Evolutionary conservation across 1,284 basidiomycete species (phyloP).

Genomic region (Phlebopus sp.): DNA sequence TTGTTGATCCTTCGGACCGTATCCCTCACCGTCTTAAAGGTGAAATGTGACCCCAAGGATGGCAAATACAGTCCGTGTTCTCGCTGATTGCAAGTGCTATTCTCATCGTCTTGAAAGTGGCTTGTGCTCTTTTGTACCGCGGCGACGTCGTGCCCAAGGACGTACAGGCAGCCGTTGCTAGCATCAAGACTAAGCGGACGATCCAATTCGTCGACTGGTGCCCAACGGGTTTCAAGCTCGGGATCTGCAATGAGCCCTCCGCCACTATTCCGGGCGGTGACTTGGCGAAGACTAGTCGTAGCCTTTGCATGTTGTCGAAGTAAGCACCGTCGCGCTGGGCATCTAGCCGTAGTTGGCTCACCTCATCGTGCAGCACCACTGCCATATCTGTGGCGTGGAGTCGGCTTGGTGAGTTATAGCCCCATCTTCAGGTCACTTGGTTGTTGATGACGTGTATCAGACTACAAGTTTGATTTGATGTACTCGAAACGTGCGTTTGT

Average conservation of each 20-base stretch:
- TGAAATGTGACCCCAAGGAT: constrained; percentile 92
- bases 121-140: constrained; percentile 87
- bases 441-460: constrained; percentile 36
- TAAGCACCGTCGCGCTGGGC: constrained; percentile 28
- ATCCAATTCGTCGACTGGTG: constrained; percentile 99
- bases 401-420: constrained; percentile 62
- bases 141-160: constrained; percentile 99
- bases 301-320: constrained; percentile 96
- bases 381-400: constrained; percentile 95
- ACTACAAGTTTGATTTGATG: constrained; percentile 99
- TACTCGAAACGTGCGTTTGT: constrained; percentile 97
- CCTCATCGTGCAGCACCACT: constrained; percentile 63
- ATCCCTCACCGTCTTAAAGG: constrained; percentile 33
- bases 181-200: constrained; percentile 95
- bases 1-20: neutral
- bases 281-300: constrained; percentile 91
- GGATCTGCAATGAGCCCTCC: constrained; percentile 96
- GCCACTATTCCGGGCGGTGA: constrained; percentile 92
- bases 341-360: constrained; percentile 8
- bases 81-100: neutral
- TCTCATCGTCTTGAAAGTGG: constrained; percentile 49
- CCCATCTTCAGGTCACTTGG: neutral
- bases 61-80: constrained; percentile 89
- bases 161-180: constrained; percentile 88
- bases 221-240: constrained; percentile 96